Evolutionary conservation across 208 protist genomes (phyloP).

Genomic region (Angomonas deanei): DNA sequence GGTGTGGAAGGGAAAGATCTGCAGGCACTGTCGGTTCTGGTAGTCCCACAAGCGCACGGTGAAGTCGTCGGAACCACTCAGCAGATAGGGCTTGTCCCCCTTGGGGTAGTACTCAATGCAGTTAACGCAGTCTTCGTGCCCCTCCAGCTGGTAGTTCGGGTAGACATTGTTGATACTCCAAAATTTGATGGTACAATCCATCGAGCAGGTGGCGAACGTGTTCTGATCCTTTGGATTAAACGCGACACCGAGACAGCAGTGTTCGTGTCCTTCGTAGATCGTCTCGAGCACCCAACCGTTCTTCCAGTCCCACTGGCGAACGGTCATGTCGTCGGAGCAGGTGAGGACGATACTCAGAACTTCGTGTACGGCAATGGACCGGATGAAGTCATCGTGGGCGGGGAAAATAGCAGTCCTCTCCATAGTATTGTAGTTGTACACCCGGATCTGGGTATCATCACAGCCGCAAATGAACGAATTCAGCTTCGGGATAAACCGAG

Average conservation of each 20-base stretch:
- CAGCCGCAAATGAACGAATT: constrained; percentile 95
- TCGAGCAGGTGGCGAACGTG: constrained; percentile 96
- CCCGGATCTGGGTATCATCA: constrained; percentile 93
- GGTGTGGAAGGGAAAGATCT: constrained; percentile 95
- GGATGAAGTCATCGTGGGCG: constrained; percentile 97
- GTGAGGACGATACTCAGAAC: constrained; percentile 93
- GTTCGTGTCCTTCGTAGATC: constrained; percentile 96
- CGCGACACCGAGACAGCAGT: constrained; percentile 97
- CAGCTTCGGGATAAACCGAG: constrained; percentile 95
- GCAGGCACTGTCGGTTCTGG: constrained; percentile 95
- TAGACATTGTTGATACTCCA: constrained; percentile 90
- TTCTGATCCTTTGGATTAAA: constrained; percentile 99
- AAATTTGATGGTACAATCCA: constrained; percentile 97
- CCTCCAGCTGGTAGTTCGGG: constrained; percentile 97
- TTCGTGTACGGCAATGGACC: constrained; percentile 97
- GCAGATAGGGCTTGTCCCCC: constrained; percentile 98
- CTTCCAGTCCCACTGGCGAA: constrained; percentile 99
- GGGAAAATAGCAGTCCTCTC: constrained; percentile 96
- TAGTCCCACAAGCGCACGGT: constrained; percentile 98
- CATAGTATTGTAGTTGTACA: constrained; percentile 99
- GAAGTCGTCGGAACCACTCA: constrained; percentile 96
- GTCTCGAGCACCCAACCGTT: constrained; percentile 90
- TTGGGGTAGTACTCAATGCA: constrained; percentile 97
- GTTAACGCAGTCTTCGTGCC: constrained; percentile 99
- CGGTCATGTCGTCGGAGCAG: constrained; percentile 97